Base-by-base conservation (phyloP, 768 basidiomycete species). In the Amanita muscaria region DNA sequence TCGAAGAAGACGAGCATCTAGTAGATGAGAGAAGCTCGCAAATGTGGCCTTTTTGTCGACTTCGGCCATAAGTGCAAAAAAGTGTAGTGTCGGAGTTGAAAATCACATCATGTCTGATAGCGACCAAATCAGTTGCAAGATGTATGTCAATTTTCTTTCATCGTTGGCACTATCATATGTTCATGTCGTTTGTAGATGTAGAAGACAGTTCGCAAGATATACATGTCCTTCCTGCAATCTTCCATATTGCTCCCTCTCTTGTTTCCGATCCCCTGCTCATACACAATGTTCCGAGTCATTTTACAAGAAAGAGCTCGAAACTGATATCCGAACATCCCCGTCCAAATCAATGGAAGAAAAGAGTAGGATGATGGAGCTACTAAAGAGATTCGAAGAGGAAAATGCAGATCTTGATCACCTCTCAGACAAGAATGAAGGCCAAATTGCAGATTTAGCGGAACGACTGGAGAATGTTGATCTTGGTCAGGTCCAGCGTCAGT, bases 1-100 rank as follows among this genome's bases (percentile, higher is more conserved):
- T 10, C 88, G 80, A 2, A 98, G 76, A 31, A 98, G 65, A 2
- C 93, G 80, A 9, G 78, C 68, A 64, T 97, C 94, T 32, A 98
- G 74, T 40, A 91, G 62, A 60, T 88, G 72, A 2, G 85, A 78
- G 55, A 96, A 80, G 5, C 72, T 66, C 1, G 76, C 60, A 53
- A 81, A 81, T 1, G 72, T 67, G 1, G 73, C 52, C 46, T 70
- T 70, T 37, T 56, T 58, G 54, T 79, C 75, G 14, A 74, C 68
- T 31, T 76, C 72, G 27, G 66, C 68, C 73, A 76, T 74, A 44
- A 15, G 42, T 31, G 29, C 40, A 49, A 58, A 55, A 56, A 49
- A 53, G 19, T 23, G 21, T 35, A 31, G 32, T 10, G 46, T 42
- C 41, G 34, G 36, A 50, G 43, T 49, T 24, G 45, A 49, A 37